Conservation (phyloP, 352 stramenopile species). For the Phytophthora rubi region DNA sequence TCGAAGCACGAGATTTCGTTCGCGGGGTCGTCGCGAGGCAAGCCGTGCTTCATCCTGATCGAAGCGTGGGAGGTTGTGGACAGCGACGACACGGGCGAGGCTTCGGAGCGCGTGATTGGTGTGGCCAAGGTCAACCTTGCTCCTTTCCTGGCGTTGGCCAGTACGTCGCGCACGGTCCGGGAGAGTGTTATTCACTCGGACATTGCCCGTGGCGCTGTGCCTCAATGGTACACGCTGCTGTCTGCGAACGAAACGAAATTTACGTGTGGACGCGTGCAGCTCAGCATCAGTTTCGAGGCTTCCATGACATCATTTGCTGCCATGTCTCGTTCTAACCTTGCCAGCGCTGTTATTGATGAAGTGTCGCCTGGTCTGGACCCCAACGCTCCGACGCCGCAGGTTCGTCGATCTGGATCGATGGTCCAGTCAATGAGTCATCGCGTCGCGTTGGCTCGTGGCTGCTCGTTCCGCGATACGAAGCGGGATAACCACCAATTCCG, state of each 20-base stretch:
- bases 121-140: constrained; percentile 89
- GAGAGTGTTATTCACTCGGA: constrained; percentile 87
- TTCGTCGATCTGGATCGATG: constrained; percentile 47
- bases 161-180: constrained; percentile 78
- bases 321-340: constrained; percentile 36
- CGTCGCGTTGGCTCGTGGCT: constrained; percentile 68
- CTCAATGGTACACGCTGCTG: constrained; percentile 88
- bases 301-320: constrained; percentile 45
- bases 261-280: constrained; percentile 82
- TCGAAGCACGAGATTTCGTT: constrained; percentile 79
- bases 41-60: constrained; percentile 89
- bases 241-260: constrained; percentile 87
- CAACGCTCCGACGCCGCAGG: constrained; percentile 59
- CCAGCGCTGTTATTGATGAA: constrained; percentile 34
- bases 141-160: constrained; percentile 86
- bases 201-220: constrained; percentile 81
- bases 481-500: constrained; percentile 89
- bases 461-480: constrained; percentile 84
- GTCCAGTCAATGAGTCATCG: constrained; percentile 67
- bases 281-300: constrained; percentile 88
- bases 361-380: constrained; percentile 53
- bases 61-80: constrained; percentile 82
- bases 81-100: constrained; percentile 34
- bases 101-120: constrained; percentile 75
- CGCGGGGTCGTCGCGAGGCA: constrained; percentile 70